Evolutionary conservation across 164 flowering plant genomes (phyloP).

Genomic region (Magnolia officinalis): DNA sequence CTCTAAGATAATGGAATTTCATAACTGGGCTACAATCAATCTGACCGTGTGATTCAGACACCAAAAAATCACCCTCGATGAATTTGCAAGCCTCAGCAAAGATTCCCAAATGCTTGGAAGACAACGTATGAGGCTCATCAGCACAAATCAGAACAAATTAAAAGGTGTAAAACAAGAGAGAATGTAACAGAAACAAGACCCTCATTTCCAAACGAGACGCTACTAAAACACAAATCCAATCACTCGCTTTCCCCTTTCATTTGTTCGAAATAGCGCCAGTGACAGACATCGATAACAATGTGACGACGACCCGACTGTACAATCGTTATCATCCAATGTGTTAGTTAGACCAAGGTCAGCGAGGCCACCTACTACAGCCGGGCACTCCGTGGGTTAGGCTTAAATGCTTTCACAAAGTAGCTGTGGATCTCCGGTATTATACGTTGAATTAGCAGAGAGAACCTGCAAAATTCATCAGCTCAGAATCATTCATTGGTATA

Average conservation of each 20-base stretch:
- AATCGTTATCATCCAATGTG: conserved; percentile 12
- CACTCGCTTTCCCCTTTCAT: background rate
- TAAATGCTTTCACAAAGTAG: conserved; percentile 66
- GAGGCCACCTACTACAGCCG: conserved; percentile 29
- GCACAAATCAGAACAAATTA: background rate
- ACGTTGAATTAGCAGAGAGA: conserved; percentile 57
- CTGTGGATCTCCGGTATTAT: conserved; percentile 74
- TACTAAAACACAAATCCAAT: background rate
- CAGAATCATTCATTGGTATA: background rate
- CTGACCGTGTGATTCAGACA: too few species aligned
- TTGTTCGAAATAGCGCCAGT: conserved; percentile 3
- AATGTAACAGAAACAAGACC: background rate
- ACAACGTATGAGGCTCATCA: background rate
- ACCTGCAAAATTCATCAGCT: conserved; percentile 40
- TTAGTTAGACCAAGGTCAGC: conserved; percentile 32
- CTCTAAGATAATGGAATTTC: too few species aligned
- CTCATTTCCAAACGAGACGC: background rate
- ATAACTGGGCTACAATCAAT: too few species aligned
- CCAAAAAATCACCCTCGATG: background rate
- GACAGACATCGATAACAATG: background rate
- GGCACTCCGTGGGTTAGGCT: conserved; percentile 37
- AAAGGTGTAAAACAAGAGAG: background rate
- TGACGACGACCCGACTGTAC: conserved; percentile 14
- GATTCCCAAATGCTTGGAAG: background rate
- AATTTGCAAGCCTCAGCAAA: background rate